Evolutionary conservation across 371 early-diverging fungal species (phyloP).

Genomic region (Mucor piriformis): DNA sequence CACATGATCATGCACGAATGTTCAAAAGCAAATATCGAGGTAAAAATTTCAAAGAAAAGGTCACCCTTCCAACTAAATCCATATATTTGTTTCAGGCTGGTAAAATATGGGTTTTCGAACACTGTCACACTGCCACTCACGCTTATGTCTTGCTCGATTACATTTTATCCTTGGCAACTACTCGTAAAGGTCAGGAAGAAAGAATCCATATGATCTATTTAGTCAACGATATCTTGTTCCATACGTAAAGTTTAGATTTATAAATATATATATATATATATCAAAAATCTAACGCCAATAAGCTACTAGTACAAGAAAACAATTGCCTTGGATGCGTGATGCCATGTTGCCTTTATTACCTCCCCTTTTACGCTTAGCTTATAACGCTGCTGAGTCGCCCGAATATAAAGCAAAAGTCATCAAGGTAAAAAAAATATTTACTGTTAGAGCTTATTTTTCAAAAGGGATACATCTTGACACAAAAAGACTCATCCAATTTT

Average conservation of each 20-base stretch:
- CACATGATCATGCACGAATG: slow-evolving; percentile 62
- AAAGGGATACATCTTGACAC: no score
- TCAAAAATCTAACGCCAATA: no score
- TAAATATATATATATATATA: no score
- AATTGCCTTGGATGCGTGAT: slow-evolving; percentile 59
- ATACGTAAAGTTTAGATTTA: slow-evolving; percentile 42
- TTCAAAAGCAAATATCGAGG: slow-evolving; percentile 65
- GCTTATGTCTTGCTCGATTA: slow-evolving; percentile 44
- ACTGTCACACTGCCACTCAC: slow-evolving; percentile 50
- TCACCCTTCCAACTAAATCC: no score
- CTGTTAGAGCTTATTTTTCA: no score
- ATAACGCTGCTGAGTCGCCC: slow-evolving; percentile 47
- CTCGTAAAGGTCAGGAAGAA: slow-evolving; percentile 53
- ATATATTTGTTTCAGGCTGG: no score
- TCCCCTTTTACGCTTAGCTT: slow-evolving; percentile 55
- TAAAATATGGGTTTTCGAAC: slow-evolving; percentile 61
- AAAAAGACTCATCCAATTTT: background rate
- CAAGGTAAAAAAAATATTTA: slow-evolving; percentile 42
- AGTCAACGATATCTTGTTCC: slow-evolving; percentile 62
- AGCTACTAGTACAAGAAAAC: slow-evolving; percentile 59
- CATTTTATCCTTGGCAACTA: slow-evolving; percentile 48
- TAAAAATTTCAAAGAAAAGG: slow-evolving; percentile 23
- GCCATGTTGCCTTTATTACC: slow-evolving; percentile 51
- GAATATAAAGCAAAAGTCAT: slow-evolving; percentile 55
- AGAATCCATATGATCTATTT: slow-evolving; percentile 63